Evolutionary conservation across 2,329 filamentous ascomycete species (phyloP).

Genomic region (Fusarium drepaniforme): DNA sequence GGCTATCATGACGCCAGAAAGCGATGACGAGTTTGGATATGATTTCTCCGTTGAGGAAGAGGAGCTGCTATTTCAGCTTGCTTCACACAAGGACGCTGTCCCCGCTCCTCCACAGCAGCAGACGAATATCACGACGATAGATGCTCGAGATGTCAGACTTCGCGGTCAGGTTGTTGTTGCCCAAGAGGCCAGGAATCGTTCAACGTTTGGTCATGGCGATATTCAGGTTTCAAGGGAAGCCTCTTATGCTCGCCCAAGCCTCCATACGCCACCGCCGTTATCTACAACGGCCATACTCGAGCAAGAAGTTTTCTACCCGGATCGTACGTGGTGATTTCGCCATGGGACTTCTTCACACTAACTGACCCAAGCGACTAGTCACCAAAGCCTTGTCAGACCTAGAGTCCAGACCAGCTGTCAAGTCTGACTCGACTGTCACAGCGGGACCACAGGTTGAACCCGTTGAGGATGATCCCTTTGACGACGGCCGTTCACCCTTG

Average conservation of each 20-base stretch:
- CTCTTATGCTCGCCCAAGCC: not conserved
- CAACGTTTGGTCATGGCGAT: conserved; percentile 8
- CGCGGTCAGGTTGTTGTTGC: conserved; percentile 17
- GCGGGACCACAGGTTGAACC: conserved; percentile 13
- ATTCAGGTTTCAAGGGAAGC: not conserved
- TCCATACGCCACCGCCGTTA: conserved; percentile 20
- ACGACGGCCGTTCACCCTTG: conserved; percentile 68
- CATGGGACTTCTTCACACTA: conserved; percentile 54
- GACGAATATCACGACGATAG: conserved; percentile 30
- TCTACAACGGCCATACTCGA: conserved; percentile 29
- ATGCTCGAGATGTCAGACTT: conserved; percentile 32
- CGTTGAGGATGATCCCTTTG: conserved; percentile 23
- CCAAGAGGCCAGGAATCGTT: not conserved
- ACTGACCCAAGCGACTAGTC: conserved; percentile 77
- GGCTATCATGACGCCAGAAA: conserved; percentile 43
- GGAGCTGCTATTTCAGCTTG: conserved; percentile 54
- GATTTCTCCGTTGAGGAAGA: conserved; percentile 61
- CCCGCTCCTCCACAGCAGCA: conserved; percentile 25
- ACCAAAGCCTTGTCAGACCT: conserved; percentile 56
- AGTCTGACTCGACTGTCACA: conserved; percentile 24
- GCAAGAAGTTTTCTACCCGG: conserved; percentile 59
- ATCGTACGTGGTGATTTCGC: conserved; percentile 59
- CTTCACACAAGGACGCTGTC: conserved; percentile 33
- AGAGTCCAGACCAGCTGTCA: conserved; percentile 27
- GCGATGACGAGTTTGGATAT: conserved; percentile 60